A percentile compares a stretch with the other conserved stretches of the same genome.
Evolutionary conservation across 2,329 filamentous ascomycete genomes (phyloP).

Genomic region (Stagonosporopsis rhizophila): DNA sequence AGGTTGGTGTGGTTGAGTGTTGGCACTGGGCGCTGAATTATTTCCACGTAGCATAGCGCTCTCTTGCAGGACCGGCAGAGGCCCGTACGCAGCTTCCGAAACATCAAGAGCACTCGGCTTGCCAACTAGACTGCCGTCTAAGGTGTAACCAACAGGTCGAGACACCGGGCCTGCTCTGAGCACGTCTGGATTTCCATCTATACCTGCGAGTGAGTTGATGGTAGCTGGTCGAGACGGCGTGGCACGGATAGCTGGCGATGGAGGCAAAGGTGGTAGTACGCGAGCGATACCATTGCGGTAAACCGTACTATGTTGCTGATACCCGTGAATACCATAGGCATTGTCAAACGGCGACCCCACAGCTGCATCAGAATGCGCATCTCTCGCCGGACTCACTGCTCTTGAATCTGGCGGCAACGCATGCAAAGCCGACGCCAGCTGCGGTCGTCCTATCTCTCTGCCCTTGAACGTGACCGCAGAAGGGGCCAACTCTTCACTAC

Average conservation of each 20-base stretch:
- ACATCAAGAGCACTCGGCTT: conserved; percentile 7
- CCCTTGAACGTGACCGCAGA: conserved; percentile 1
- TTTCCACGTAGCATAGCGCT: neutral
- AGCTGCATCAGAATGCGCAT: neutral
- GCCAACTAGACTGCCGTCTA: neutral
- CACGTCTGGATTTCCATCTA: conserved; percentile 5
- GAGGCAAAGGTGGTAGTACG: neutral
- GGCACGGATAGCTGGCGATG: neutral
- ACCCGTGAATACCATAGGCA: neutral
- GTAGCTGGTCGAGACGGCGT: conserved; percentile 2
- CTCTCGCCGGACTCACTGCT: neutral
- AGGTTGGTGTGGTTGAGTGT: accelerated
- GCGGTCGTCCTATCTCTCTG: conserved; percentile 3
- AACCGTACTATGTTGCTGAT: neutral
- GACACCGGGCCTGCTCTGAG: neutral
- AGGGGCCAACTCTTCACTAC: neutral
- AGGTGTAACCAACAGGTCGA: neutral
- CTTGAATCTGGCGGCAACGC: conserved; percentile 3
- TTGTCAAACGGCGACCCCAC: neutral
- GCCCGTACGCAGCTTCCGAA: neutral
- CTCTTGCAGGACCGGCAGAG: neutral
- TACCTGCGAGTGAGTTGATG: neutral
- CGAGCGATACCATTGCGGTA: neutral
- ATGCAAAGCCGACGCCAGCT: neutral
- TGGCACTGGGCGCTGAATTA: neutral